These are phyloP conservation scores for Licmophora abbreviata DNA, from an alignment of 108 stramenopile genomes.

Conservation along the genomic window DNA sequence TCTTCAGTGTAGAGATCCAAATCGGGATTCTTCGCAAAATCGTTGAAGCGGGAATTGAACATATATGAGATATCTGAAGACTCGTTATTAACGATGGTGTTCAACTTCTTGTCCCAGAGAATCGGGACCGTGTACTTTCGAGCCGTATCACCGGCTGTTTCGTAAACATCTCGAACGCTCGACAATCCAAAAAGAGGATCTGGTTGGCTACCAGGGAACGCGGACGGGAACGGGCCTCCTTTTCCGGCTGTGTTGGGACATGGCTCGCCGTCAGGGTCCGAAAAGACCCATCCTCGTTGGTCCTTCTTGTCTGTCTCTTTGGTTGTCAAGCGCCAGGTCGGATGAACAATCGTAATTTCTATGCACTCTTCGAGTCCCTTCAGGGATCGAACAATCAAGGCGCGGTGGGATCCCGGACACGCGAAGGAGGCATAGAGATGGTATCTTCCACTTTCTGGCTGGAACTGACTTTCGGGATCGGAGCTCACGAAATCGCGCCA, in stretches of 20 bases:
- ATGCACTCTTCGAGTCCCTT: slow-evolving; percentile 90
- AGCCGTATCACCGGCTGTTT: slow-evolving; percentile 48
- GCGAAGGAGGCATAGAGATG: slow-evolving; percentile 72
- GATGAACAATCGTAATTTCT: slow-evolving; percentile 74
- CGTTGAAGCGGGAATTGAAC: slow-evolving; percentile 90
- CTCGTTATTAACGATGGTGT: slow-evolving; percentile 97
- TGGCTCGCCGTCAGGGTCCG: slow-evolving; percentile 40
- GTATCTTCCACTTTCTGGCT: slow-evolving; percentile 65
- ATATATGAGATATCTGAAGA: slow-evolving; percentile 95
- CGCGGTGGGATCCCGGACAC: slow-evolving; percentile 80
- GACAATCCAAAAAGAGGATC: slow-evolving; percentile 41
- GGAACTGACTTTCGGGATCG: no score
- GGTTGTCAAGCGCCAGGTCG: slow-evolving; percentile 78
- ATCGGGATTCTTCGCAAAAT: slow-evolving; percentile 54
- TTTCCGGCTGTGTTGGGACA: slow-evolving; percentile 60
- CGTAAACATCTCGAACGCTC: slow-evolving; percentile 41
- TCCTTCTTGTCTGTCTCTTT: slow-evolving; percentile 58
- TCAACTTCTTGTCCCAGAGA: slow-evolving; percentile 88
- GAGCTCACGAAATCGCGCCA: slow-evolving; percentile 48
- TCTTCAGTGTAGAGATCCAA: slow-evolving; percentile 88
- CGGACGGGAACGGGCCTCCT: slow-evolving; percentile 67
- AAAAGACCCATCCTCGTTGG: slow-evolving; percentile 94
- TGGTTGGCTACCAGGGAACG: slow-evolving; percentile 64
- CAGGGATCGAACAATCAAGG: slow-evolving; percentile 71
- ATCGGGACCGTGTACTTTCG: slow-evolving; percentile 96